These are phyloP conservation scores for Cystobasidium tubakii DNA, from an alignment of 768 basidiomycete genomes.

Conservation along the genomic window DNA sequence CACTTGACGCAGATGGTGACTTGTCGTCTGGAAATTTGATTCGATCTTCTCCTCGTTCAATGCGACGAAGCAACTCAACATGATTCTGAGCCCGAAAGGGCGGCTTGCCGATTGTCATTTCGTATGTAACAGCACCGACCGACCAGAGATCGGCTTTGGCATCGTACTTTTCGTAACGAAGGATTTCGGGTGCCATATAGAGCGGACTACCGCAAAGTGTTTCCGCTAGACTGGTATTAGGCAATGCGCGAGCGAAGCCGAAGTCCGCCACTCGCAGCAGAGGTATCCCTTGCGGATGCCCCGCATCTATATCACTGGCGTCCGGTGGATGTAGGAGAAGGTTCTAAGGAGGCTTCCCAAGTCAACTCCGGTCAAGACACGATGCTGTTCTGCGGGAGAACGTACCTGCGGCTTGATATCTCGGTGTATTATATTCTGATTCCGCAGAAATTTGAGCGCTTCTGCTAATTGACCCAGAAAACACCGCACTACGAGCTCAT, in stretches of 20 bases:
- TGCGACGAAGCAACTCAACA: conserved; percentile 86
- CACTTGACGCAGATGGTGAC: conserved; percentile 45
- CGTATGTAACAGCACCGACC: conserved; percentile 91
- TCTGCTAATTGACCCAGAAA: conserved; percentile 92
- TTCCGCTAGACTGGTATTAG: conserved; percentile 89
- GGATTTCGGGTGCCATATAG: conserved; percentile 98
- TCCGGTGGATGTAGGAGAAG: conserved; percentile 78
- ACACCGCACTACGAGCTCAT: conserved; percentile 81
- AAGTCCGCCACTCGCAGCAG: conserved; percentile 97
- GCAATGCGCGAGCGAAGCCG: conserved; percentile 88
- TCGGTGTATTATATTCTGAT: conserved; percentile 83
- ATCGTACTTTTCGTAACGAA: conserved; percentile 94
- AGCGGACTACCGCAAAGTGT: conserved; percentile 96
- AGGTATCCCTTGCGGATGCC: conserved; percentile 86
- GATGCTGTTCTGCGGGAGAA: too few species aligned
- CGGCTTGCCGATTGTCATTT: conserved; percentile 86
- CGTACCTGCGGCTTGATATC: conserved; percentile 74
- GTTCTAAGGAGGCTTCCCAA: conserved; percentile 57
- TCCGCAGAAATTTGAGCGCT: conserved; percentile 84
- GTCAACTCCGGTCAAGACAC: too few species aligned
- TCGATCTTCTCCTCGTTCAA: conserved; percentile 74
- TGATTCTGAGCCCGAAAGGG: conserved; percentile 95
- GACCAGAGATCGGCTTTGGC: conserved; percentile 98
- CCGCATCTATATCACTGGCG: conserved; percentile 69
- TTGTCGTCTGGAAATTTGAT: conserved; percentile 88